Evolutionary conservation across 441 rosid species (phyloP).

Genomic region (Populus hybrid): DNA sequence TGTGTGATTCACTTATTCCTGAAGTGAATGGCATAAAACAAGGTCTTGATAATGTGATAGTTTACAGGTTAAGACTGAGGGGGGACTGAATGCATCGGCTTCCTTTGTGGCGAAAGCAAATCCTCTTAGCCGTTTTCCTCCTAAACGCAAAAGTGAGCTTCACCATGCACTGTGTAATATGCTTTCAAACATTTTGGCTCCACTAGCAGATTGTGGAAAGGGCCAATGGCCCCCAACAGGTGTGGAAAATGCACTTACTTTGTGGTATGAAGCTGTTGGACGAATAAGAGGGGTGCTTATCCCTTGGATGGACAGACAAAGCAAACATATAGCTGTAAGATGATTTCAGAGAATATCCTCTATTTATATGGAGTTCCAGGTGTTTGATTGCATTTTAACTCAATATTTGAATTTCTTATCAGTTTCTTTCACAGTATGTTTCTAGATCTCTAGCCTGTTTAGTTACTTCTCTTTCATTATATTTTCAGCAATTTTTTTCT

Average conservation of each 20-base stretch:
- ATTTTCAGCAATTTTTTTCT: too few relatives aligned
- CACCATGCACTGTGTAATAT: constrained; percentile 97
- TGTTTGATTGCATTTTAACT: constrained; percentile 10
- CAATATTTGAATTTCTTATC: neutral
- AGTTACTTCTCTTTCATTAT: neutral
- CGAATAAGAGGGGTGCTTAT: constrained; percentile 83
- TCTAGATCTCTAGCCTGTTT: neutral
- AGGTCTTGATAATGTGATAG: constrained; percentile 27
- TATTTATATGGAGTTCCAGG: constrained; percentile 7
- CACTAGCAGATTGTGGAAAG: constrained; percentile 95
- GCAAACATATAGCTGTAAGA: constrained; percentile 95
- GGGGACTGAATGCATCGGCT: constrained; percentile 98
- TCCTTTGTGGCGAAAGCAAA: constrained; percentile 98
- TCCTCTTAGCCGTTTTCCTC: constrained; percentile 90
- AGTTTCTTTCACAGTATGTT: neutral
- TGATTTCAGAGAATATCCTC: constrained; percentile 14
- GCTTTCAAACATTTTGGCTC: constrained; percentile 96
- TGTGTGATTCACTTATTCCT: constrained; percentile 1
- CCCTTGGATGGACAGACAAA: constrained; percentile 99
- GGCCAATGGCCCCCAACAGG: constrained; percentile 98
- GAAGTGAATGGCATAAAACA: constrained; percentile 18
- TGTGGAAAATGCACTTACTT: constrained; percentile 87
- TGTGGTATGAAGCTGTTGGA: constrained; percentile 99
- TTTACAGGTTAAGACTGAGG: constrained; percentile 91
- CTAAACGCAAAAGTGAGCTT: constrained; percentile 96